A percentile compares a stretch with the other conserved stretches of the same genome.
Conservation (phyloP, 2,329 filamentous ascomycete species). For the Stemphylium lycopersici region DNA sequence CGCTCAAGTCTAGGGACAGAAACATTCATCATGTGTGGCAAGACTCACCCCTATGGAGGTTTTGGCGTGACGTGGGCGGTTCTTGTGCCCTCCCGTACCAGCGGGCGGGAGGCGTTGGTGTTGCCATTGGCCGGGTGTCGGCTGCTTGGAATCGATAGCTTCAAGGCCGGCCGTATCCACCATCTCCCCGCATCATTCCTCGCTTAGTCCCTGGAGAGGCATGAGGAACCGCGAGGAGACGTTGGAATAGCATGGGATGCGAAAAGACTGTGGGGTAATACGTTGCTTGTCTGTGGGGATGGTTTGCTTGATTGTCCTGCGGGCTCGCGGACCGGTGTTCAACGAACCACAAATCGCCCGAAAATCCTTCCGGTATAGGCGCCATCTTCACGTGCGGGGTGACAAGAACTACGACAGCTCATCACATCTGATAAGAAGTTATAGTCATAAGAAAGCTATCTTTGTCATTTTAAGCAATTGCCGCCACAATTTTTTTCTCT, state of each 20-base stretch:
- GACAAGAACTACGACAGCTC: neutral
- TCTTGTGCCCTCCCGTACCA: neutral
- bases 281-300: constrained; percentile 4
- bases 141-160: constrained; percentile 15
- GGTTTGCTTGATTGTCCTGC: neutral
- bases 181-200: constrained; percentile 15
- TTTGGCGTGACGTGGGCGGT: neutral
- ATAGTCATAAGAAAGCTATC: constrained; percentile 15
- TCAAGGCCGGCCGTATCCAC: constrained; percentile 7
- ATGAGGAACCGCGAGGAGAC: neutral
- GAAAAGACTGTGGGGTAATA: constrained; percentile 2
- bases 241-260: constrained; percentile 1
- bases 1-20: neutral
- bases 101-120: neutral
- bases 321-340: constrained; percentile 27
- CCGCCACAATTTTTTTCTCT: constrained; percentile 1
- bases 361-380: neutral
- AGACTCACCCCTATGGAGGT: neutral
- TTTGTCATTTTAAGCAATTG: constrained; percentile 8
- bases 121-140: constrained; percentile 28
- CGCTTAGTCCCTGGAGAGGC: constrained; percentile 14
- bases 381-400: neutral
- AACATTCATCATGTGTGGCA: constrained; percentile 5
- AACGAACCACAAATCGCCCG: constrained; percentile 14
- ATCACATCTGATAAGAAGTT: neutral